These are phyloP conservation scores for Chrysophaeum taylorii DNA, from an alignment of 352 stramenopile genomes.

Conservation along the genomic window DNA sequence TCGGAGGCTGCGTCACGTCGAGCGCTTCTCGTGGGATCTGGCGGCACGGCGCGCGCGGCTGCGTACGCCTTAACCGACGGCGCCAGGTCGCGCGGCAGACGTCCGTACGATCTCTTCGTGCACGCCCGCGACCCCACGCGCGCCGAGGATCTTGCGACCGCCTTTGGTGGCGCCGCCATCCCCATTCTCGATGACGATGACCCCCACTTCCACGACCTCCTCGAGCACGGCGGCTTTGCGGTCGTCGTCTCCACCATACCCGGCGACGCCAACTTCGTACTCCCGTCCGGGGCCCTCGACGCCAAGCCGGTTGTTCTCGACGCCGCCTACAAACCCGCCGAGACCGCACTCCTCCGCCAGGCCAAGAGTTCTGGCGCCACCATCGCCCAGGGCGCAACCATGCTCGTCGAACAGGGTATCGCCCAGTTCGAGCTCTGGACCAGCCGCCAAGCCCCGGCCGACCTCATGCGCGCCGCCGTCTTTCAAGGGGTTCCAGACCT, in stretches of 20 bases:
- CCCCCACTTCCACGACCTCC: conserved; percentile 25
- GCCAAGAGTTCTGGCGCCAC: conserved; percentile 61
- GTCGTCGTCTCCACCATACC: conserved; percentile 91
- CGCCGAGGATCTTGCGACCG: conserved; percentile 64
- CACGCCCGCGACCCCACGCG: conserved; percentile 90
- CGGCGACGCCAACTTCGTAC: conserved; percentile 57
- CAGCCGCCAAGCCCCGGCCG: conserved; percentile 44
- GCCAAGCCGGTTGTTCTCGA: conserved; percentile 77
- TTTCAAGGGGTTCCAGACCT: conserved; percentile 28
- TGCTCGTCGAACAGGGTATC: conserved; percentile 93
- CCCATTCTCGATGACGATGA: conserved; percentile 33
- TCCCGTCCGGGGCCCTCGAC: conserved; percentile 43
- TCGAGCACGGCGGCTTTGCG: conserved; percentile 42
- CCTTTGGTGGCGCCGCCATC: conserved; percentile 65
- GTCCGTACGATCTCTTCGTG: conserved; percentile 64
- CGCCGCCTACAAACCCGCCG: conserved; percentile 92
- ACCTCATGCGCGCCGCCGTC: conserved; percentile 57
- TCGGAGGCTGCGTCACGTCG: conserved; percentile 16
- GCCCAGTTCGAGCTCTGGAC: conserved; percentile 91
- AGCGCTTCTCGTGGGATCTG: conserved; percentile 71
- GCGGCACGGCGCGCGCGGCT: conserved; percentile 84
- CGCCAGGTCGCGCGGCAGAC: conserved; percentile 35
- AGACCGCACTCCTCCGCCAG: conserved; percentile 80
- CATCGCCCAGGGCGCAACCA: conserved; percentile 89
- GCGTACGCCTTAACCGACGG: conserved; percentile 66